Base-by-base conservation (phyloP, 1,139 yeast species). In the Candida labiduridarum region DNA sequence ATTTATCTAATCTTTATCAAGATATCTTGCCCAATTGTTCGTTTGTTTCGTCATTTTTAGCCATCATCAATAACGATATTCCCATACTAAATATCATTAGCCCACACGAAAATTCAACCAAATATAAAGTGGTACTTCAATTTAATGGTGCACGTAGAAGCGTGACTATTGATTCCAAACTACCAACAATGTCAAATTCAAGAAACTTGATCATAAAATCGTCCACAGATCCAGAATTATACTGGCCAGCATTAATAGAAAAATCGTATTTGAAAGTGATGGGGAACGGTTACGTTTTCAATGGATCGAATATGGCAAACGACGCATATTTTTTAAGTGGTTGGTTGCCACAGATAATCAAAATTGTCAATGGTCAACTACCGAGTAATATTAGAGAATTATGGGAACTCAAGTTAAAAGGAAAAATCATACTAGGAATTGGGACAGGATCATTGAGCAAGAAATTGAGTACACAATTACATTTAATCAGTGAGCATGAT, bases 251-350 rank as follows among this genome's bases (percentile, higher is more conserved):
- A 0, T 59, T 89, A 19, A 61, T 89, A 2, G 97, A 91, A 64
- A 85, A 88, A 60, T 95, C 96, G 0, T 87, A 83, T 59, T 70
- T 90, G 55, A 82, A 82, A 56, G 66, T 86, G 0, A 71, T 78
- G 70, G 87, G 87, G 0, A 63, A 71, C 16, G 87, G 89, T 2
- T 87, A 87, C 59, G 68, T 74, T n/a, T 82, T 83, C 49, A 63
- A 64, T 5, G 97, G 97, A 0, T 89, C 96, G 0, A 89, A 90
- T 62, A 83, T 89, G 63, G 88, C 90, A 1, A 72, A 79, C n/a
- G 97, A 89, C 59, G 80, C 89, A 0, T 88, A 70, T 58, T 68
- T 82, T 45, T 57, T 90, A 7, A 74, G 84, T 3, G 91, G 92
- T 0, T 90, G 89, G 87, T 63, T 86, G 2, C 96, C 96, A 0